Conservation (phyloP, 768 basidiomycete genomes). For the Tulasnella sp. region DNA sequence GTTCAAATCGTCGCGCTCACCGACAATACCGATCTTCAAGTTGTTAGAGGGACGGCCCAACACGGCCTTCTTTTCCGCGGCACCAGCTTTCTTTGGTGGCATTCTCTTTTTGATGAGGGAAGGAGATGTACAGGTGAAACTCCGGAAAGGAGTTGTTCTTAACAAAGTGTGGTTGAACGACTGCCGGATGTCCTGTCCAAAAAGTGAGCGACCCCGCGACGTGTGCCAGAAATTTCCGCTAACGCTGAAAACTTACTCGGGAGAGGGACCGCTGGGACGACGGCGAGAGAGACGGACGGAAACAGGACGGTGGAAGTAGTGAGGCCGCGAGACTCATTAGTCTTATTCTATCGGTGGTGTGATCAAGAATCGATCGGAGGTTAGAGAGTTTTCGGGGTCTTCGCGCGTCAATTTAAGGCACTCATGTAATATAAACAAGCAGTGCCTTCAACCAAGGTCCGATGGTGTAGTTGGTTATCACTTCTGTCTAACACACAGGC, state of each 20-base stretch:
- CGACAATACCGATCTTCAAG: slow-evolving; percentile 97
- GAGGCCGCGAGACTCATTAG: background rate
- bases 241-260: background rate
- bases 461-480: slow-evolving; percentile 20
- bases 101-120: slow-evolving; percentile 42
- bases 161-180: background rate
- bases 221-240: background rate
- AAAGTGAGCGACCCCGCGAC: background rate
- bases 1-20: slow-evolving; percentile 45
- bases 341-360: background rate
- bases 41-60: slow-evolving; percentile 94
- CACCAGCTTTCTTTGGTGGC: slow-evolving; percentile 79
- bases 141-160: background rate
- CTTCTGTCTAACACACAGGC: slow-evolving; percentile 21
- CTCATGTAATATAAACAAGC: background rate
- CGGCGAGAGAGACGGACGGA: background rate
- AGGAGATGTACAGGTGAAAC: slow-evolving; percentile 1
- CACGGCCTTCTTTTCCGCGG: slow-evolving; percentile 72
- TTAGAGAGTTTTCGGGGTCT: background rate
- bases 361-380: background rate
- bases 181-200: background rate
- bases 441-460: background rate
- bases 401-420: background rate
- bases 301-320: background rate
- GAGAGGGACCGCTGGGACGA: background rate